Conservation (phyloP, 305 asterid genomes). For the Fraxinus sp. region DNA sequence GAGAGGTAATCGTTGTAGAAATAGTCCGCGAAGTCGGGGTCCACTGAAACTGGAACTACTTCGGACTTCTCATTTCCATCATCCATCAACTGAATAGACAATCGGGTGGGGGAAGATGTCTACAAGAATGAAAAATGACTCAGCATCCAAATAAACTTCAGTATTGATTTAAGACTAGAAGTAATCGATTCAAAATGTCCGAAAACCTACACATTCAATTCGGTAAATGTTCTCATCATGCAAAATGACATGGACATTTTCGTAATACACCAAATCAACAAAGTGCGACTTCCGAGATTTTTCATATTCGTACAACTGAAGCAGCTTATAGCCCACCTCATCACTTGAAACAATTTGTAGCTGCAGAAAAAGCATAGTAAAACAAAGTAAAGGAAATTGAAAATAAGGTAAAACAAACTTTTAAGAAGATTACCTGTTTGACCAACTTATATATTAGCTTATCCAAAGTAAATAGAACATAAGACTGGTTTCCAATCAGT, state of each 20-base stretch:
- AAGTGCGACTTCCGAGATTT: constrained; percentile 37
- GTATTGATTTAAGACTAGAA: constrained; percentile 10
- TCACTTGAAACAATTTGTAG: constrained; percentile 46
- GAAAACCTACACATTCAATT: constrained; percentile 64
- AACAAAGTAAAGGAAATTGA: constrained; percentile 2
- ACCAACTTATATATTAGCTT: constrained; percentile 90
- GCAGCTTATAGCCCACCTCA: constrained; percentile 43
- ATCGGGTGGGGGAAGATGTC: constrained; percentile 62
- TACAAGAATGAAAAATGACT: constrained; percentile 44
- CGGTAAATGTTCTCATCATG: constrained; percentile 48
- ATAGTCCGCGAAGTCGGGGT: constrained; percentile 82
- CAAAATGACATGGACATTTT: constrained; percentile 40
- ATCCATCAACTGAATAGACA: constrained; percentile 91
- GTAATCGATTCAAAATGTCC: constrained; percentile 4
- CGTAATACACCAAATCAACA: constrained; percentile 47
- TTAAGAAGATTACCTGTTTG: constrained; percentile 55
- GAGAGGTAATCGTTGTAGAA: constrained; percentile 79
- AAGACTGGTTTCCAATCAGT: constrained; percentile 90
- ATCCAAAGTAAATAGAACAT: constrained; percentile 92
- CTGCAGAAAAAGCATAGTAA: constrained; percentile 23
- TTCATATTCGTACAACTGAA: constrained; percentile 48
- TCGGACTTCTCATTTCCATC: constrained; percentile 90
- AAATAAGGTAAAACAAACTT: neutral
- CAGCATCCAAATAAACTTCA: constrained; percentile 30
- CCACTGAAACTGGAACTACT: constrained; percentile 86